phyloP scores from a whole-genome alignment of 1,284 basidiomycete genomes.

The Chiua sp. region DNA sequence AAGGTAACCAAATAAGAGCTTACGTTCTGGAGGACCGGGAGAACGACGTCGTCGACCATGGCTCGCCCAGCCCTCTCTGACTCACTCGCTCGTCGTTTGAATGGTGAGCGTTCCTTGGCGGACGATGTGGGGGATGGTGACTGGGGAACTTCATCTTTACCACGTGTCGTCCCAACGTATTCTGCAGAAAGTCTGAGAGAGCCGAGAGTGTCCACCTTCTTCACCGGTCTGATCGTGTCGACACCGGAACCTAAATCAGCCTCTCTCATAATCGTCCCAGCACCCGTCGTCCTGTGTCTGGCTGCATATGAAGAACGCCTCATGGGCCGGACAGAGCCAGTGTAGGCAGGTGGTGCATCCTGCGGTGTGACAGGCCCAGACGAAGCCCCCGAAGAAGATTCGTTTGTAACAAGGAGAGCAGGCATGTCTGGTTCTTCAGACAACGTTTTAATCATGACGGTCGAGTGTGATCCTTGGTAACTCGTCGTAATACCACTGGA shows the following conservation, averaged over 20 bases:
- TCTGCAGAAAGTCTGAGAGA: slow-evolving; percentile 83
- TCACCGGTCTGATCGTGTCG: slow-evolving; percentile 91
- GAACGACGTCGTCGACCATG: slow-evolving; percentile 81
- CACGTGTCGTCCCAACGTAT: slow-evolving; percentile 74
- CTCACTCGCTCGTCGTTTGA: slow-evolving; percentile 58
- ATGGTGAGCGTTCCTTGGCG: slow-evolving; percentile 43
- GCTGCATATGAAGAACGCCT: slow-evolving; percentile 78
- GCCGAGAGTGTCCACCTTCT: slow-evolving; percentile 83
- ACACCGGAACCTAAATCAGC: slow-evolving; percentile 86
- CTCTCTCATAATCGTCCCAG: slow-evolving; percentile 79
- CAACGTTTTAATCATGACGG: slow-evolving; percentile 64
- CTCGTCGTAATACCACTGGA: slow-evolving; percentile 55
- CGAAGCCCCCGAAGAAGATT: slow-evolving; percentile 40
- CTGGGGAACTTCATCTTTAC: slow-evolving; percentile 51
- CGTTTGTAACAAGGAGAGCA: slow-evolving; percentile 42
- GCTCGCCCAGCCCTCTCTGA: slow-evolving; percentile 67
- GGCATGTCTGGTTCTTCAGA: slow-evolving; percentile 48
- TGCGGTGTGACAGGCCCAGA: slow-evolving; percentile 40
- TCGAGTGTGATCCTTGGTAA: slow-evolving; percentile 64
- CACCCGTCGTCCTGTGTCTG: slow-evolving; percentile 62
- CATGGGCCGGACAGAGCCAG: slow-evolving; percentile 55
- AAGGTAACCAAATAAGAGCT: slow-evolving; percentile 23
- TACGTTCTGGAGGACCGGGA: slow-evolving; percentile 79
- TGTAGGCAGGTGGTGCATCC: slow-evolving; percentile 68
- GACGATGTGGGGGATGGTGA: slow-evolving; percentile 54